Evolutionary conservation across 2,329 filamentous ascomycete genomes (phyloP), one percentile per base, ranked within the genome.

Genomic region (Fonsecaea multimorphosa): DNA sequence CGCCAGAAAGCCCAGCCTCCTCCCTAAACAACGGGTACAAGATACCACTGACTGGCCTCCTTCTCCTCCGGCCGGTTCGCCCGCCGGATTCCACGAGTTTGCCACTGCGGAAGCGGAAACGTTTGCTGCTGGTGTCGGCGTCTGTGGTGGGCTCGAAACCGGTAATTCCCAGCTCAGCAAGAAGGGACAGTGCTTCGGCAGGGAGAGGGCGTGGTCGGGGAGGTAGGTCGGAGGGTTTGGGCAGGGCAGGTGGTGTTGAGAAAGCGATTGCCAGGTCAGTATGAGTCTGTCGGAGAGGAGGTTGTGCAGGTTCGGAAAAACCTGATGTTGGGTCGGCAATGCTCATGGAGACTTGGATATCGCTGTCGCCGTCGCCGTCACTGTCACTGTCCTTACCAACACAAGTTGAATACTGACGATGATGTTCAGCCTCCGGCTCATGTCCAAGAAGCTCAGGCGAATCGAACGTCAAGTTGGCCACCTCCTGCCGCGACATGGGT

Each of bases 11-110:
- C 9, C 67, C 67, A n/a, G 44, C 55, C 38, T 68, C 67, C 40
- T 66, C 56, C 12, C 64, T 56, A 22, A 68, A 68, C 56, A 68
- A 19, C 11, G 61, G 61, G 49, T 64, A 68, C 22, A 60, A 36
- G 58, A 52, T 53, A 1, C 44, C 58, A 27, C 31, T 36, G 5
- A 19, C 19, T 8, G 58, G 19, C 29, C 51, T 61, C 12, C 51
- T 55, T 22, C 57, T 46, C 14, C 34, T 55, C 14, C 22, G 49
- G n/a, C 36, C 12, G 8, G 24, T n/a, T 36, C 19, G 12, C 49
- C 49, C 32, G n/a, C 27, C 22, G 14, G n/a, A 3, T 24, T 38
- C 32, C 12, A 7, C 22, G 7, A 36, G n/a, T 56, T 56, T 24
- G 22, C 44, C 44, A 24, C n/a, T 38, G 7, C 8, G 54, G 2